Percentiles rank a stretch among this genome's conserved stretches.
Evolutionary conservation across 1,284 basidiomycete species (phyloP).

Genomic region (Sporisorium exsertum): DNA sequence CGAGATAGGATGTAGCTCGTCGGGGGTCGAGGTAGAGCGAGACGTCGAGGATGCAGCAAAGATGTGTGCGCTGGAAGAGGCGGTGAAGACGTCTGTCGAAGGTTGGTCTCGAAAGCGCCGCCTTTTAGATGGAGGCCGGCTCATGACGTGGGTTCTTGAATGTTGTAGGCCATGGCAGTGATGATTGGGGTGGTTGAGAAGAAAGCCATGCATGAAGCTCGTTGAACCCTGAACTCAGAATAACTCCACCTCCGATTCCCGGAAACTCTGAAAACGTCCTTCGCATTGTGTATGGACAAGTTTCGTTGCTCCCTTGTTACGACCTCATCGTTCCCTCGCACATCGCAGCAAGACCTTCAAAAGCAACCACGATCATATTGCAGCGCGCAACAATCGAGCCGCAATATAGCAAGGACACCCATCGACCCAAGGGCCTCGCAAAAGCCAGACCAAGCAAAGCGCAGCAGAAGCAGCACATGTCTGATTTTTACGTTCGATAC

Average conservation of each 20-base stretch:
- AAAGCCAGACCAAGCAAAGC: background rate
- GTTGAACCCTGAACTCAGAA: slow-evolving; percentile 2
- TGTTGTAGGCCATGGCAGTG: background rate
- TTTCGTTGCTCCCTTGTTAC: background rate
- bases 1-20: slow-evolving; percentile 12
- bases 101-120: slow-evolving; percentile 3
- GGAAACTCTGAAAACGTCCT: background rate
- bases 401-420: background rate
- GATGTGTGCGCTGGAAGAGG: slow-evolving; percentile 13
- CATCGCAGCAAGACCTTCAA: background rate
- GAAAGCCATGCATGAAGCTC: background rate
- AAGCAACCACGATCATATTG: background rate
- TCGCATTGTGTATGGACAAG: background rate
- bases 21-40: background rate
- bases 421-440: background rate
- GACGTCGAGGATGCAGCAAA: slow-evolving; percentile 9
- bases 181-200: background rate
- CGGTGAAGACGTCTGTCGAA: background rate
- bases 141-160: slow-evolving; percentile 4
- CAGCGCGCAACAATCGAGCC: background rate
- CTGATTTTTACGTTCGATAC: slow-evolving; percentile 68
- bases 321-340: background rate
- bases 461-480: slow-evolving; percentile 36
- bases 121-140: slow-evolving; percentile 6
- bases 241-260: slow-evolving; percentile 42